Evolutionary conservation across 106 monocot genomes (phyloP), one percentile per base, ranked within the genome.

Genomic region (Alisma plantagoaquatica): DNA sequence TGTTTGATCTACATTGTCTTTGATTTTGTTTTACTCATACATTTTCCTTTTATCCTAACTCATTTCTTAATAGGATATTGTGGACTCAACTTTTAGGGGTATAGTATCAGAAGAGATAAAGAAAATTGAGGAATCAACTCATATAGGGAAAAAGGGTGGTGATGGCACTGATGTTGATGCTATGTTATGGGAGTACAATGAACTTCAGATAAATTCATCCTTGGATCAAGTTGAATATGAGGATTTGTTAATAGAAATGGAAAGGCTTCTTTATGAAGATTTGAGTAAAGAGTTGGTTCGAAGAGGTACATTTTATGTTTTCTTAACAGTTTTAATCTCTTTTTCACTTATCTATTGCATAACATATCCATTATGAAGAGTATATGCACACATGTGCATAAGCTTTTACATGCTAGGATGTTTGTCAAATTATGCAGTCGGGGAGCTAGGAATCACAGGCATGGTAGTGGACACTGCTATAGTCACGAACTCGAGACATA

Each of bases 241-340:
- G 72, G 85, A 98, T n/a, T 46, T 90, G 26, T 56, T 99, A 60
- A 63, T 90, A 61, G 98, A 99, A 77, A 86, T 90, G 82, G 85
- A 99, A 64, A 82, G 74, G 25, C 62, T 76, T 62, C 82, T 99
- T 29, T 90, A 98, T 52, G 74, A 76, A 61, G 90, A 99, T 29
- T 43, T 99, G 43, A 85, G 69, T 67, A 80, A 89, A 56, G 96
- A 98, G 75, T 56, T 59, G 24, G 75, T 90, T 27, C 69, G 55
- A 48, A 81, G 64, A 90, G 90, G 98, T 86, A 63, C 53, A n/a
- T 11, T 51, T 50, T 12, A 27, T 27, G 2, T 51, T 62, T n/a
- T n/a, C n/a, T n/a, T n/a, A n/a, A n/a, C n/a, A n/a, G n/a, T n/a
- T n/a, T n/a, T n/a, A n/a, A n/a, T n/a, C n/a, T n/a, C n/a, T n/a